Conservation (phyloP, 1,139 yeast genomes). For the Blastobotrys malaysiensis region DNA sequence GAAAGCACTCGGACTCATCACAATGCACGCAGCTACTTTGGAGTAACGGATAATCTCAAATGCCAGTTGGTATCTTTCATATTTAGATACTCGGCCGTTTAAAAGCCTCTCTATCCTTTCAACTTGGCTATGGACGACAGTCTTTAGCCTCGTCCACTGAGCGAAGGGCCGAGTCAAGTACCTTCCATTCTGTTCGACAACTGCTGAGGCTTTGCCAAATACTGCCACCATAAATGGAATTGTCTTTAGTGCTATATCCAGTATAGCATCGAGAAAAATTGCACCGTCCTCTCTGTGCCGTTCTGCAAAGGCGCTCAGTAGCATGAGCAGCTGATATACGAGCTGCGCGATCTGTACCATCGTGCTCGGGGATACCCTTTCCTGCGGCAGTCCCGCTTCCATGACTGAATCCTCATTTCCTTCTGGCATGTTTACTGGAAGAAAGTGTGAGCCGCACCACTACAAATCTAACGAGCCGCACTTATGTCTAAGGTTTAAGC, state of each 20-base stretch:
- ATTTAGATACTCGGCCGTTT: not conserved
- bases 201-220: not conserved
- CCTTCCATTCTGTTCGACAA: not conserved
- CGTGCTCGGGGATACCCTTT: not conserved
- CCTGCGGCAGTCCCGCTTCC: too few species aligned
- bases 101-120: not conserved
- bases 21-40: not conserved
- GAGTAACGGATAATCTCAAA: not conserved
- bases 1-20: not conserved
- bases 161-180: not conserved
- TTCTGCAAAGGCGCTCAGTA: not conserved
- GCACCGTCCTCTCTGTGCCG: not conserved
- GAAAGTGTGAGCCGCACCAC: not conserved
- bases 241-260: not conserved
- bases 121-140: not conserved
- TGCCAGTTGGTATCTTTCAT: not conserved
- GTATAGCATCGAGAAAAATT: not conserved
- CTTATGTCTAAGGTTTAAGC: not conserved
- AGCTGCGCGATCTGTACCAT: not conserved
- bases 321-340: not conserved
- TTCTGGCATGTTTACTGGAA: not conserved
- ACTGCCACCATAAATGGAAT: not conserved
- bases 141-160: not conserved
- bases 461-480: not conserved
- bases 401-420: not conserved